A percentile compares a stretch with the other conserved stretches of the same genome.
Evolutionary conservation across 306 rosid species (phyloP).

Genomic region (Delonix regia): DNA sequence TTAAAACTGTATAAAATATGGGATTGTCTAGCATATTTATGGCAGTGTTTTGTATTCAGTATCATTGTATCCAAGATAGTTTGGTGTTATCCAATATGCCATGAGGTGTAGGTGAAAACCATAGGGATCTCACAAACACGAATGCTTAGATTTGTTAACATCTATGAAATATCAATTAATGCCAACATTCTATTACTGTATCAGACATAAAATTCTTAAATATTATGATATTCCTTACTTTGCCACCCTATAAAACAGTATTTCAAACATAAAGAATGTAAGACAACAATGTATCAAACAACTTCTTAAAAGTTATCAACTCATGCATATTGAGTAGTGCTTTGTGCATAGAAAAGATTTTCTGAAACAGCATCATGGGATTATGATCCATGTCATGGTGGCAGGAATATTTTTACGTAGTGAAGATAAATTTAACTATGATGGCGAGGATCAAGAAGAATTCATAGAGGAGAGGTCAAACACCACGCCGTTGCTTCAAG

Average conservation of each 20-base stretch:
- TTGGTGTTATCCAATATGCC: no score
- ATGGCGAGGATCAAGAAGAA: conserved; percentile 46
- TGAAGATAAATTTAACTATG: conserved; percentile 68
- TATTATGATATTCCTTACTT: neutral
- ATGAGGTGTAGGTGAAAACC: no score
- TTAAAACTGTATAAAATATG: no score
- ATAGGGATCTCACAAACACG: no score
- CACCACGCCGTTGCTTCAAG: conserved; percentile 63
- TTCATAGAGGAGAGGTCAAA: conserved; percentile 41
- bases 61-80: no score
- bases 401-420: conserved; percentile 71
- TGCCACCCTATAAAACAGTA: neutral
- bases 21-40: no score
- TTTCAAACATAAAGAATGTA: neutral
- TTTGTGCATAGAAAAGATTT: neutral
- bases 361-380: neutral
- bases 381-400: neutral
- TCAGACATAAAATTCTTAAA: neutral
- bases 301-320: no score
- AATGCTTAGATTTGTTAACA: no score
- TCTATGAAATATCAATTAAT: neutral
- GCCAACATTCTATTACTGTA: neutral
- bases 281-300: neutral
- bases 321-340: no score
- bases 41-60: no score